A percentile compares a stretch with the other conserved stretches of the same genome.
phyloP scores from a whole-genome alignment of 2,329 filamentous ascomycete genomes.

The Sporothrix phasma region DNA sequence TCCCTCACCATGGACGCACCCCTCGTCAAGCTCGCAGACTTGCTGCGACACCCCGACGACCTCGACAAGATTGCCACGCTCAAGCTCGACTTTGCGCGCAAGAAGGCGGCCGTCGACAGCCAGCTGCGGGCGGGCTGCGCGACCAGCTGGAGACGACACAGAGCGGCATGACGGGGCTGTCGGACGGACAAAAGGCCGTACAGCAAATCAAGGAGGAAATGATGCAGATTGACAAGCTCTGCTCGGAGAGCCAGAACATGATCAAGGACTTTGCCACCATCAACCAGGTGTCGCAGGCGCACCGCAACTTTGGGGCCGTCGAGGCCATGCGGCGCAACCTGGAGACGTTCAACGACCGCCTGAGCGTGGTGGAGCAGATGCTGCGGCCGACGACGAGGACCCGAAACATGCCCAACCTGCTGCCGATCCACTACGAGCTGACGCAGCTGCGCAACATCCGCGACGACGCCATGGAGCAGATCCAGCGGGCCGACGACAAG shows the following conservation, averaged over 20 bases:
- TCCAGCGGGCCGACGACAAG: constrained; percentile 62
- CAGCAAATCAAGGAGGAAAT: constrained; percentile 95
- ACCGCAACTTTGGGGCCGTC: constrained; percentile 90
- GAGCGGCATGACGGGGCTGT: constrained; percentile 79
- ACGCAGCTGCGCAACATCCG: constrained; percentile 87
- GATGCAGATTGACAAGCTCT: constrained; percentile 96
- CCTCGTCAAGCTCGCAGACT: constrained; percentile 75
- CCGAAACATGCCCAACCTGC: constrained; percentile 82
- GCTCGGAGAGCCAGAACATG: constrained; percentile 94
- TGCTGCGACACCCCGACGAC: constrained; percentile 91
- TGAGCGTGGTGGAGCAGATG: constrained; percentile 67
- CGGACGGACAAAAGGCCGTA: constrained; percentile 83
- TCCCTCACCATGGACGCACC: constrained; percentile 50
- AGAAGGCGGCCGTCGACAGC: constrained; percentile 83
- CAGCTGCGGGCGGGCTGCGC: constrained; percentile 76
- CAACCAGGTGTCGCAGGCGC: constrained; percentile 84
- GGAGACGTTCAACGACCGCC: constrained; percentile 71
- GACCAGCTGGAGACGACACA: constrained; percentile 94
- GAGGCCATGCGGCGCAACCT: constrained; percentile 88
- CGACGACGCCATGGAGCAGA: constrained; percentile 95
- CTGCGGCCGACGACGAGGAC: constrained; percentile 77
- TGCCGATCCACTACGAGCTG: constrained; percentile 84
- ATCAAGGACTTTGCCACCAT: constrained; percentile 93
- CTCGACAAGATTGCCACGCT: constrained; percentile 88
- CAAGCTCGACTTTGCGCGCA: constrained; percentile 86